Percentiles rank a stretch among this genome's conserved stretches.
phyloP scores from a whole-genome alignment of 2,329 filamentous ascomycete species.

The Huntiella decipiens region DNA sequence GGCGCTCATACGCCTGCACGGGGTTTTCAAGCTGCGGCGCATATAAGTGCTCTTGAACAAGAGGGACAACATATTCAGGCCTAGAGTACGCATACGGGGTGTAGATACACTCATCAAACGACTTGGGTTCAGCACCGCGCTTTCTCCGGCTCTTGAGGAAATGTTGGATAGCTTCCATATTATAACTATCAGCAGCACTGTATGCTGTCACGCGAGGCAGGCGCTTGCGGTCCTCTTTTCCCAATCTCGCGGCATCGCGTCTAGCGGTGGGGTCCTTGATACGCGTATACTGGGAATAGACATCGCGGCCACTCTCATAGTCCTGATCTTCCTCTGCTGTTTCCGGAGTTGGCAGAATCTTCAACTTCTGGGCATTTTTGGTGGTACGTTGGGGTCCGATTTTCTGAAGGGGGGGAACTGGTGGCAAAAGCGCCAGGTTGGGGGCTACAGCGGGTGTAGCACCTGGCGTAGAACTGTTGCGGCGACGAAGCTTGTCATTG shows the following conservation, averaged over 20 bases:
- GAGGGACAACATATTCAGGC: conserved; percentile 39
- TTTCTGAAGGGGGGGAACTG: conserved; percentile 32
- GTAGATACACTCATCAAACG: conserved; percentile 96
- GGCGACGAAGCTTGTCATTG: conserved; percentile 70
- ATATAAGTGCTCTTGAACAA: conserved; percentile 44
- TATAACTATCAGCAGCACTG: conserved; percentile 82
- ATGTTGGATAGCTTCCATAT: conserved; percentile 73
- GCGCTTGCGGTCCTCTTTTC: conserved; percentile 77
- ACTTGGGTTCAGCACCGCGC: conserved; percentile 66
- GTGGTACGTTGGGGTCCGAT: conserved; percentile 89
- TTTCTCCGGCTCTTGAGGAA: conserved; percentile 75
- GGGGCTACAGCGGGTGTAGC: conserved; percentile 33
- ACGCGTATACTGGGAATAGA: conserved; percentile 92
- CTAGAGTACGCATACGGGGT: conserved; percentile 71
- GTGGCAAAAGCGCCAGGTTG: conserved; percentile 17
- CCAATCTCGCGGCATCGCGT: conserved; percentile 75
- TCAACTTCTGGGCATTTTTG: conserved; percentile 90
- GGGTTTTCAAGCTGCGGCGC: conserved; percentile 33
- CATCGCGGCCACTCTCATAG: conserved; percentile 82
- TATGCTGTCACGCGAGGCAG: conserved; percentile 89
- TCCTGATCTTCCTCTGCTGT: conserved; percentile 57
- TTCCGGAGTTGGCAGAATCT: conserved; percentile 84
- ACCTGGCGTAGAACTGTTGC: conserved; percentile 42
- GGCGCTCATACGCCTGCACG: conserved; percentile 36
- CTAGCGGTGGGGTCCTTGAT: conserved; percentile 93